Percentiles rank a stretch among this genome's conserved stretches.
Conservation (phyloP, 2,329 filamentous ascomycete species). For the Fusarium sambucinum region DNA sequence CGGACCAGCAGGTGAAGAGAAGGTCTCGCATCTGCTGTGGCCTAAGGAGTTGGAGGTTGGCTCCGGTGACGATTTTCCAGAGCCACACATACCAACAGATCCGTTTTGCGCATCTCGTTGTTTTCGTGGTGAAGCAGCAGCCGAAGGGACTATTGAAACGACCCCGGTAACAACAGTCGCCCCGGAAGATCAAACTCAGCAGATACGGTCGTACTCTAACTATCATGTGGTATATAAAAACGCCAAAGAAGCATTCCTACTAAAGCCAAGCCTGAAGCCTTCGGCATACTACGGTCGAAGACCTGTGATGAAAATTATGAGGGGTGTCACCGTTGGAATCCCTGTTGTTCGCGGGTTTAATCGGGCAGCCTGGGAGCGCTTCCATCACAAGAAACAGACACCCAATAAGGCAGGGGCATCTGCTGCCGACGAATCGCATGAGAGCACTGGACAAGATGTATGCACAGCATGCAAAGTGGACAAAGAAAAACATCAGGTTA, state of each 20-base stretch:
- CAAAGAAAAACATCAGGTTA: constrained; percentile 76
- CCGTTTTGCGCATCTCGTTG: constrained; percentile 71
- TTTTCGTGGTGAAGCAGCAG: constrained; percentile 69
- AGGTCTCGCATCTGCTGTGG: constrained; percentile 88
- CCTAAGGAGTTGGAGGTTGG: constrained; percentile 63
- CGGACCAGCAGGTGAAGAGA: constrained; percentile 89
- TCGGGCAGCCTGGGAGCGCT: constrained; percentile 77
- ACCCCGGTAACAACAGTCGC: constrained; percentile 48
- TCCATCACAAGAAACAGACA: constrained; percentile 66
- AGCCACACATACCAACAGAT: constrained; percentile 63
- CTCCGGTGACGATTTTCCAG: constrained; percentile 43
- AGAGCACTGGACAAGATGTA: constrained; percentile 46
- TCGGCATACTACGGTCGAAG: constrained; percentile 86
- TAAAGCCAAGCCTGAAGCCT: constrained; percentile 87
- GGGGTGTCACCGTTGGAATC: constrained; percentile 83
- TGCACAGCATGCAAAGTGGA: constrained; percentile 74
- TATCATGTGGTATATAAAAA: constrained; percentile 92
- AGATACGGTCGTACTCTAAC: constrained; percentile 72
- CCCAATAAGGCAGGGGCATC: constrained; percentile 48
- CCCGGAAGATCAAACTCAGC: constrained; percentile 55
- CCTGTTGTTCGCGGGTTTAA: constrained; percentile 93
- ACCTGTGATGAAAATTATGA: constrained; percentile 86
- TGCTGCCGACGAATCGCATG: constrained; percentile 48
- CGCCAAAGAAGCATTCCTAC: constrained; percentile 79
- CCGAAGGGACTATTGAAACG: constrained; percentile 63